These are phyloP conservation scores for Globisporangium spinosum DNA, from an alignment of 352 stramenopile genomes.

Conservation along the genomic window DNA sequence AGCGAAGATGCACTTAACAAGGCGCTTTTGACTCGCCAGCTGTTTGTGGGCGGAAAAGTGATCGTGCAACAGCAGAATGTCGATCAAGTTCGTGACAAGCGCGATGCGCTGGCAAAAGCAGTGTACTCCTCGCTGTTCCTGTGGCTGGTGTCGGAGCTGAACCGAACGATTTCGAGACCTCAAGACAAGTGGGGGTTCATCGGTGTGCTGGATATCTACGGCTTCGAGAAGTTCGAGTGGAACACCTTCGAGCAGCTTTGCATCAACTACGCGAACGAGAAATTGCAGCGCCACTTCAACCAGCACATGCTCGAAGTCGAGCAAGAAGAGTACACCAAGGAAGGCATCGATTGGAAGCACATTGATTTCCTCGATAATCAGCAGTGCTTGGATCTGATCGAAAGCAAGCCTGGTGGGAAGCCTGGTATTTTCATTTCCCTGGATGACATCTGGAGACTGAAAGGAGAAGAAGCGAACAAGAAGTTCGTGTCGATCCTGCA, in stretches of 20 bases:
- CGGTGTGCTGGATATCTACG: constrained; percentile 96
- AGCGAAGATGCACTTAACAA: constrained; percentile 68
- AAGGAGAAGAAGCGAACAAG: constrained; percentile 89
- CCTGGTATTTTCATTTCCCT: constrained; percentile 93
- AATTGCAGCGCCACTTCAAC: constrained; percentile 93
- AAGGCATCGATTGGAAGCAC: constrained; percentile 92
- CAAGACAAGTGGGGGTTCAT: constrained; percentile 91
- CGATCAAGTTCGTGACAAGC: constrained; percentile 85
- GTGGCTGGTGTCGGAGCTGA: constrained; percentile 89
- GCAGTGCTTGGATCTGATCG: constrained; percentile 90
- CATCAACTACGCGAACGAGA: constrained; percentile 96
- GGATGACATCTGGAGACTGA: constrained; percentile 94
- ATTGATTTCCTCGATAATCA: constrained; percentile 95
- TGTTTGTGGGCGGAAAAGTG: constrained; percentile 87
- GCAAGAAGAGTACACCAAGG: constrained; percentile 96
- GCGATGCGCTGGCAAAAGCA: constrained; percentile 88
- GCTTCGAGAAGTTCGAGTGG: constrained; percentile 96
- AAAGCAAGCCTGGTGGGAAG: constrained; percentile 87
- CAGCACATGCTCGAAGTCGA: constrained; percentile 96
- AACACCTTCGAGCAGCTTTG: constrained; percentile 96
- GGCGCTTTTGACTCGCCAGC: constrained; percentile 75
- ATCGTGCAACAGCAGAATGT: constrained; percentile 88
- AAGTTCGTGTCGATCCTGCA: constrained; percentile 90
- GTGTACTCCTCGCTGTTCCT: constrained; percentile 92
- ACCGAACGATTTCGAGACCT: constrained; percentile 82